These are phyloP conservation scores for Hansenula lynferdii DNA, from an alignment of 1,139 yeast species.

Conservation along the genomic window DNA sequence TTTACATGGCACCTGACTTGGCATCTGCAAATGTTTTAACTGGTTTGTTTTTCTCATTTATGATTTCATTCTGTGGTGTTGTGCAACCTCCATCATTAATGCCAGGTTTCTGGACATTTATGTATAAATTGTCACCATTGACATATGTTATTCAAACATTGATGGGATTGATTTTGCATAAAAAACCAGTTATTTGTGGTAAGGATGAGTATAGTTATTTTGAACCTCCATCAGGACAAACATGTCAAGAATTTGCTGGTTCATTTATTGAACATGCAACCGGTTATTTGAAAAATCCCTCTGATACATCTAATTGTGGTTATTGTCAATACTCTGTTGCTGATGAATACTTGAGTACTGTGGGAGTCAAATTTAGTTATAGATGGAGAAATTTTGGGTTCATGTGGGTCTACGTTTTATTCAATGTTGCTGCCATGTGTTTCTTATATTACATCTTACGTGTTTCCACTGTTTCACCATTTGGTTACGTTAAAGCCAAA, in stretches of 20 bases:
- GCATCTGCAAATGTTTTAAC: slow-evolving; percentile 57
- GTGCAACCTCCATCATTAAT: slow-evolving; percentile 50
- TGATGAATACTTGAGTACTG: slow-evolving; percentile 43
- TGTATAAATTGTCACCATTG: slow-evolving; percentile 68
- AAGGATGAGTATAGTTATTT: slow-evolving; percentile 45
- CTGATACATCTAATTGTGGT: slow-evolving; percentile 48
- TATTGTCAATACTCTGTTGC: slow-evolving; percentile 53
- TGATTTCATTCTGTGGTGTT: slow-evolving; percentile 60
- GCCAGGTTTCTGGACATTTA: slow-evolving; percentile 75
- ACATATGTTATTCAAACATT: slow-evolving; percentile 63
- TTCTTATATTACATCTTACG: slow-evolving; percentile 34
- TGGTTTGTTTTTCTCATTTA: slow-evolving; percentile 47
- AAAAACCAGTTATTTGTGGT: slow-evolving; percentile 50
- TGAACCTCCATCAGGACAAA: slow-evolving; percentile 53
- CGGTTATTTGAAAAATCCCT: slow-evolving; percentile 55
- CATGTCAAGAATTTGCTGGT: slow-evolving; percentile 52
- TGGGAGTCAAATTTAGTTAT: slow-evolving; percentile 40
- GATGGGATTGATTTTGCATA: slow-evolving; percentile 46
- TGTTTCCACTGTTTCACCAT: slow-evolving; percentile 7
- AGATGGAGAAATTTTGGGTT: slow-evolving; percentile 70
- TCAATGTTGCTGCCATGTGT: slow-evolving; percentile 47
- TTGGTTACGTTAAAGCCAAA: not conserved
- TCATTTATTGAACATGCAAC: slow-evolving; percentile 23
- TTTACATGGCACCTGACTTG: slow-evolving; percentile 56
- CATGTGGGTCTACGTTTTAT: slow-evolving; percentile 47